phyloP scores from a whole-genome alignment of 169 alveolate species.

The Perkinsus olseni region DNA sequence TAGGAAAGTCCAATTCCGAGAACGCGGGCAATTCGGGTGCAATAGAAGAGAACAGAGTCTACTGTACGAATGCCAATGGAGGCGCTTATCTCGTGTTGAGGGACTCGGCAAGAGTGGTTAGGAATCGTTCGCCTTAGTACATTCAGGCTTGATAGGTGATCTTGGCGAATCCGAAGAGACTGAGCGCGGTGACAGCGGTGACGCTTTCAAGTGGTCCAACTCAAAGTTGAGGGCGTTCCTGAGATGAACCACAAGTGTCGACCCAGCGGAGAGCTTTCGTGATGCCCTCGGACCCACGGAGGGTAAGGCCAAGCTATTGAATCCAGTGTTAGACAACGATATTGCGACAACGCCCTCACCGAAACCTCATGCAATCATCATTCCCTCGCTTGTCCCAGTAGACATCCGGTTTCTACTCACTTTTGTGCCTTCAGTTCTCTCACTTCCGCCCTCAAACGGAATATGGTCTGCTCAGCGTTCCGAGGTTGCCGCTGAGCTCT shows the following conservation, averaged over 20 bases:
- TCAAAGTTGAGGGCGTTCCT: not conserved
- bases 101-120: too few relatives aligned
- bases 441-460: not conserved
- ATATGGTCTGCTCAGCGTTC: not conserved
- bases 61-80: too few relatives aligned
- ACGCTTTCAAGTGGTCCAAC: not conserved
- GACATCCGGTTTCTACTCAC: not conserved
- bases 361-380: not conserved
- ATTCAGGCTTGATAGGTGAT: not conserved
- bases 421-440: not conserved
- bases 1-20: too few relatives aligned
- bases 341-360: not conserved
- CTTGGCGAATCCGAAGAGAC: not conserved
- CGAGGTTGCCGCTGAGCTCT: not conserved
- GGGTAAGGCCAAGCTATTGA: too few relatives aligned
- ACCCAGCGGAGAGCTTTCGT: too few relatives aligned
- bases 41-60: too few relatives aligned
- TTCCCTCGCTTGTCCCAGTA: not conserved
- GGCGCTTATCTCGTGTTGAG: too few relatives aligned
- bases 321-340: too few relatives aligned
- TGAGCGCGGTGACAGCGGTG: not conserved
- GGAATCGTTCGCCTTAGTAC: not conserved
- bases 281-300: too few relatives aligned
- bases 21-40: too few relatives aligned
- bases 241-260: not conserved